Base-by-base conservation (phyloP, 1,139 yeast genomes). In the Arxiozyma telluris region DNA sequence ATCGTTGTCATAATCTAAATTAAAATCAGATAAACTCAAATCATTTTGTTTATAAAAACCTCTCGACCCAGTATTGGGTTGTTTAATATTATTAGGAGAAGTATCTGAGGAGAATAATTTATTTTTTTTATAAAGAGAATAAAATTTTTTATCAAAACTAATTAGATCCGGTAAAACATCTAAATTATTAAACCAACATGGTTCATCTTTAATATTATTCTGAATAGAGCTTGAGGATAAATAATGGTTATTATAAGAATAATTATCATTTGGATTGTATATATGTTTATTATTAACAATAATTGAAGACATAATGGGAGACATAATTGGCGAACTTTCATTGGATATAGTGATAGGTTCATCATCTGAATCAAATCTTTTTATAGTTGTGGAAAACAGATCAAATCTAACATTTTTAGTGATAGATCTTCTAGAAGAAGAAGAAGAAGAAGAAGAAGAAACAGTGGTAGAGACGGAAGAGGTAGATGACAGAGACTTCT, bases 321-420 rank as follows among this genome's bases (percentile, higher is more conserved):
- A 54, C 41, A 58, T 44, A 4, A 55, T 57, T 7, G 66, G 68
- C 17, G 67, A 62, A 47, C 56, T 62, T 46, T 63, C 67, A 51
- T 57, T 60, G 8, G 69, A 66, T 34, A 66, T 65, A 34, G 67
- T 61, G 22, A 65, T 64, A n/a, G 70, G 70, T 54, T 65, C 69
- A 18, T 59, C 58, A 30, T 53, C 55, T 15, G 64, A 58, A 53
- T 65, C 68, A 53, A 66, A 66, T 44, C 63, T 59, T 52, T 65
- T 66, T 25, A 66, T 62, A 1, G 63, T 61, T 4, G 66, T 63
- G 42, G 64, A 56, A 49, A 61, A 62, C 17, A 62, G 58, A 23
- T 67, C 66, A 54, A 66, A 66, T 38, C 69, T 57, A 50, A 66
- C 70, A 44, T 58, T 63, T 50, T 64, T 64, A 39, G 39, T 15